Percentiles rank a stretch among this genome's conserved stretches.
Evolutionary conservation across 2,329 filamentous ascomycete species (phyloP).

Genomic region (Aspergillus sp.): DNA sequence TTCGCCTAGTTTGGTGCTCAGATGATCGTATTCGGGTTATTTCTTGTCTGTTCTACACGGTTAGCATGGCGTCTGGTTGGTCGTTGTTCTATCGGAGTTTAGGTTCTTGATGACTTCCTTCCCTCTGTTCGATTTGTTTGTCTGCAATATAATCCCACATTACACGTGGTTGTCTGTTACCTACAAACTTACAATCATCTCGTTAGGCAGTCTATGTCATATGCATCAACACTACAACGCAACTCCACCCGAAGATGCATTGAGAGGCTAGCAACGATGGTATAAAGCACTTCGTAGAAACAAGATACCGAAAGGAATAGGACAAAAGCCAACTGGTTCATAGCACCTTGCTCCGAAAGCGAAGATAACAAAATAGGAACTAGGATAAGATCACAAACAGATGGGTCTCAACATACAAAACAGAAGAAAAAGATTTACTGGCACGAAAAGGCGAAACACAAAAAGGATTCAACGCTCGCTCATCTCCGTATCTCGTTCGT

Average conservation of each 20-base stretch:
- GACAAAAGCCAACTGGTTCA: background rate
- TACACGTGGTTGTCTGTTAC: too few species aligned
- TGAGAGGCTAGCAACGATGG: background rate
- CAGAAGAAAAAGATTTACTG: background rate
- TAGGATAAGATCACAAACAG: background rate
- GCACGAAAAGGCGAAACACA: background rate
- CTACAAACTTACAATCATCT: too few species aligned
- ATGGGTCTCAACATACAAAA: background rate
- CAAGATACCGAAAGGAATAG: background rate
- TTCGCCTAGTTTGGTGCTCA: background rate
- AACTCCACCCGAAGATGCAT: background rate
- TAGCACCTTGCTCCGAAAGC: conserved; percentile 1
- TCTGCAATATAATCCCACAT: background rate
- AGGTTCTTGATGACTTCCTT: background rate
- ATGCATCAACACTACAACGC: background rate
- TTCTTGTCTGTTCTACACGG: conserved; percentile 12
- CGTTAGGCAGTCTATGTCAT: too few species aligned
- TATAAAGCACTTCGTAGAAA: background rate
- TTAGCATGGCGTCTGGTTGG: conserved; percentile 24
- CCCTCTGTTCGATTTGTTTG: background rate
- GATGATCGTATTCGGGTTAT: background rate
- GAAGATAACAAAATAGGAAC: background rate
- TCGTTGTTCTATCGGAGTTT: conserved; percentile 2
- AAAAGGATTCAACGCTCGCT: background rate
- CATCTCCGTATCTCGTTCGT: conserved; percentile 2